Conservation (phyloP, 2,329 filamentous ascomycete genomes). For the Cucurbitaria berberidis region DNA sequence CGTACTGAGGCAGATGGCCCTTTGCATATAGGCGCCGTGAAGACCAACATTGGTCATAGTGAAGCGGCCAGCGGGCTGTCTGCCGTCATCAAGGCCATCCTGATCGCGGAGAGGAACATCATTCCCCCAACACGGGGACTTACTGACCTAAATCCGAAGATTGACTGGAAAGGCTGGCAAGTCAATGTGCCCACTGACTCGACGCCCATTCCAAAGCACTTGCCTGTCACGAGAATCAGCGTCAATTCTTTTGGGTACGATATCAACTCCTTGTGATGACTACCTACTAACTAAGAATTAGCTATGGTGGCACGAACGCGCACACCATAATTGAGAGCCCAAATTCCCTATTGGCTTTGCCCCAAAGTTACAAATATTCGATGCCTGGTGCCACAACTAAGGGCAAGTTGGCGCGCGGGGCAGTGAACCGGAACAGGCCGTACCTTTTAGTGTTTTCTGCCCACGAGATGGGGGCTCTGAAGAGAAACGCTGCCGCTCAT, state of each 20-base stretch:
- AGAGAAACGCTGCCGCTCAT: no score
- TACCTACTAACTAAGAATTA: no score
- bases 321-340: conserved; percentile 15
- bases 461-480: no score
- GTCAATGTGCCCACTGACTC: conserved; percentile 8
- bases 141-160: conserved; percentile 21
- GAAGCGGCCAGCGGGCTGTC: conserved; percentile 35
- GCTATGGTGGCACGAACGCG: conserved; percentile 19
- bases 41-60: conserved; percentile 42
- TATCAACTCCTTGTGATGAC: conserved; percentile 17
- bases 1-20: not conserved
- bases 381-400: no score
- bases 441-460: no score
- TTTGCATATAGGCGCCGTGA: conserved; percentile 33
- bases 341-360: no score
- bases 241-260: no score
- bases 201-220: conserved; percentile 16
- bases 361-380: no score
- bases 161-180: conserved; percentile 5
- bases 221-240: no score
- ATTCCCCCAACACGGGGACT: conserved; percentile 32
- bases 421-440: no score
- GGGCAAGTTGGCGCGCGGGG: no score
- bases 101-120: conserved; percentile 27
- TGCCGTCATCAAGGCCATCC: conserved; percentile 34